Base-by-base conservation (phyloP, 164 flowering plant species). In the Cinnamomum micranthum region DNA sequence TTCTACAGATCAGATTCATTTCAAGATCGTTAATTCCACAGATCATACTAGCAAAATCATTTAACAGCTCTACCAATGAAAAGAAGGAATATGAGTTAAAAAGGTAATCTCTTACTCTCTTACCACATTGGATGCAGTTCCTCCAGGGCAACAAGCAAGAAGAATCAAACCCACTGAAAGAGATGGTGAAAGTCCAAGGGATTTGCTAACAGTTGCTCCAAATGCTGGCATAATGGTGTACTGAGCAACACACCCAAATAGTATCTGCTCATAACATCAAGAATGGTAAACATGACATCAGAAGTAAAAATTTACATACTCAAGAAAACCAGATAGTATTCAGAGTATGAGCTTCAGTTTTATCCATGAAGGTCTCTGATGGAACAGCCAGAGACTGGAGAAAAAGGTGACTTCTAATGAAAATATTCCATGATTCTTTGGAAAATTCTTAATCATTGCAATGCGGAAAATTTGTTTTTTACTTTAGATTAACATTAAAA, bases 121-220 rank as follows among this genome's bases (percentile, higher is more conserved):
- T 87, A 93, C 97, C 95, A 93, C 95, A 86, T 90, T 93, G 75
- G 97, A 92, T 31, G 97, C 95, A 14, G 94, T 91, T 33, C 95
- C 95, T 58, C 94, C 95, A 70, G 97, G 97, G 74, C 97, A 93
- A 81, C 94, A 90, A 71, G 82, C 77, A 65, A 93, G 94, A 77
- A 91, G 78, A 77, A 93, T 91, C 76, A 93, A 81, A 69, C 97
- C 95, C 71, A 89, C 97, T 33, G 97, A 85, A 71, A 93, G 83
- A 76, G 92, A 75, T 62, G 95, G 92, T 27, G 93, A 60, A 50
- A 93, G 91, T 65, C 94, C 91, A 79, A 91, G 74, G n/a, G 27
- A 22, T 82, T 88, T 91, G 82, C 92, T 85, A 77, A 92, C 75
- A 55, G 88, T 71, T 14, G 78, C 23, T 74, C 90, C 95, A 69